phyloP scores from a whole-genome alignment of 805 yeast genomes.

The Lipomyces spencermartinsiae region DNA sequence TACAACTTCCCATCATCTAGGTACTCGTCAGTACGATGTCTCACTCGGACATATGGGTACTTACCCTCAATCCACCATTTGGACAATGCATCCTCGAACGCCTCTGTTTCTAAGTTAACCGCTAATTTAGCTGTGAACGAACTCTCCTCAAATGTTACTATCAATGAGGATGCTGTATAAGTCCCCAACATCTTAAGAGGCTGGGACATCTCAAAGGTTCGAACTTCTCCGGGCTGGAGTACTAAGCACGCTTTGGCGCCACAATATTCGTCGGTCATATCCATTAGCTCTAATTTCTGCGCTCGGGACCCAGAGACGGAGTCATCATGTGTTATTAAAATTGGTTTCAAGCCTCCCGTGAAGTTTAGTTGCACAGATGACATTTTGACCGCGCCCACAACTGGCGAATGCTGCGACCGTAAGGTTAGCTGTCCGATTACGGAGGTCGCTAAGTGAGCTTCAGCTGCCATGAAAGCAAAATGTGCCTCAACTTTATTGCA shows the following conservation, averaged over 20 bases:
- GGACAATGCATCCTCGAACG: conserved; percentile 13
- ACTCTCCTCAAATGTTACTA: conserved; percentile 29
- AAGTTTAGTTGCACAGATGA: conserved; percentile 22
- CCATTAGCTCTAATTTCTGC: conserved; percentile 11
- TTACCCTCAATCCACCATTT: conserved; percentile 27
- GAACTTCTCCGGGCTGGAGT: conserved; percentile 36
- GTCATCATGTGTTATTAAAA: conserved; percentile 21
- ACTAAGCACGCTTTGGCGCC: conserved; percentile 36
- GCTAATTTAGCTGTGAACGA: conserved; percentile 19
- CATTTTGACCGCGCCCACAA: conserved; percentile 17
- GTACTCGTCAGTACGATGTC: background rate
- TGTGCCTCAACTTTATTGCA: conserved; percentile 18
- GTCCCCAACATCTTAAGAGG: conserved; percentile 43
- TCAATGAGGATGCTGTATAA: conserved; percentile 34
- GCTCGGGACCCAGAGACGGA: background rate
- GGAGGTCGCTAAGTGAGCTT: conserved; percentile 21
- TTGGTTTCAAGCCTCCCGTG: conserved; percentile 24
- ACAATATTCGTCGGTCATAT: conserved; percentile 11
- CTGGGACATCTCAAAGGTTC: conserved; percentile 42
- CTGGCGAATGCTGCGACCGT: conserved; percentile 20
- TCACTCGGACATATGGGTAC: background rate
- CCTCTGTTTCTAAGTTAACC: conserved; percentile 1
- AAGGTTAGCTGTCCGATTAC: conserved; percentile 26
- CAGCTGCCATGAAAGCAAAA: conserved; percentile 26
- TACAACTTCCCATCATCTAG: conserved; percentile 15